phyloP scores from a whole-genome alignment of 129 eudicot species.

The Artemisia argyi region DNA sequence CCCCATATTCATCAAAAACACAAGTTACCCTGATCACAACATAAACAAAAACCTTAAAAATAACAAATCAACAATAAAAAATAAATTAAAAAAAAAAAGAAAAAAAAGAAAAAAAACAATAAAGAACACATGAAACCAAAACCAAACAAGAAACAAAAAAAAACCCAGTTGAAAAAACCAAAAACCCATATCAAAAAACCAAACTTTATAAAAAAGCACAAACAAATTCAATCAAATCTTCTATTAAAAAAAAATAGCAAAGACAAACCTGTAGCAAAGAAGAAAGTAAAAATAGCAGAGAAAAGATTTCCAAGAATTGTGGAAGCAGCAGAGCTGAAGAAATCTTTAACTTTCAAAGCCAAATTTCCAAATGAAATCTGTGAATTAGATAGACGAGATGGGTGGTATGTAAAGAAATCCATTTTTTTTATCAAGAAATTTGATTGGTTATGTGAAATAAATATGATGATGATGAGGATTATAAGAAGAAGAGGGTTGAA shows the following conservation, averaged over 20 bases:
- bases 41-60: neutral
- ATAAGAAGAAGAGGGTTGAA: slow-evolving; percentile 9
- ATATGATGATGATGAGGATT: too few relatives aligned
- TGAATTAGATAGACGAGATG: slow-evolving; percentile 61
- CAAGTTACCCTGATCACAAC: too few relatives aligned
- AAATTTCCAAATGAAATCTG: slow-evolving; percentile 39
- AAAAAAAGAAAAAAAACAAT: too few relatives aligned
- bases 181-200: slow-evolving; percentile 18
- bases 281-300: slow-evolving; percentile 92
- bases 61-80: slow-evolving; percentile 6
- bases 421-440: slow-evolving; percentile 25
- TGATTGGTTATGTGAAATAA: neutral
- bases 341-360: slow-evolving; percentile 48
- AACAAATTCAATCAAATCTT: neutral
- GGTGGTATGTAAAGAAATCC: slow-evolving; percentile 77
- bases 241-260: too few relatives aligned
- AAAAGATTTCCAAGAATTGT: slow-evolving; percentile 67
- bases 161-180: slow-evolving; percentile 19
- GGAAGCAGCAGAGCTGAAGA: slow-evolving; percentile 64
- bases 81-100: too few relatives aligned
- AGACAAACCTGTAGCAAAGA: slow-evolving; percentile 77
- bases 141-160: slow-evolving; percentile 9
- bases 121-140: neutral
- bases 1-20: too few relatives aligned
- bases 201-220: neutral